These are phyloP conservation scores for Mariannaea elegans DNA, from an alignment of 2,329 filamentous ascomycete species.

Conservation along the genomic window DNA sequence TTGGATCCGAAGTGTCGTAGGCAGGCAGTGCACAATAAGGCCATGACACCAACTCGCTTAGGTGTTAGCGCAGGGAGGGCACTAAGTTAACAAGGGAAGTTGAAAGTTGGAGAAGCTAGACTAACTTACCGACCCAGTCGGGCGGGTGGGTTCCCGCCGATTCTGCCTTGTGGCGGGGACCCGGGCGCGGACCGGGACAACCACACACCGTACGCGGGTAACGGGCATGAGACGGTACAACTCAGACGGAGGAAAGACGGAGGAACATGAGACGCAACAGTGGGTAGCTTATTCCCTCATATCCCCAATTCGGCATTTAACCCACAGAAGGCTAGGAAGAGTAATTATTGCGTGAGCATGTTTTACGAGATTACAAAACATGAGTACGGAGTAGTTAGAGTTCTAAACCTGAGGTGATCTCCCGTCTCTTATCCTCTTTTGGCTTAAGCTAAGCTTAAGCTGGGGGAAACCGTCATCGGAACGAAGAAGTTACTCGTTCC, in stretches of 20 bases:
- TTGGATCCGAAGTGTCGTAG: neutral
- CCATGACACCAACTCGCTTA: no score
- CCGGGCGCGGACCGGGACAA: conserved; percentile 1
- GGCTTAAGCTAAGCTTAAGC: neutral
- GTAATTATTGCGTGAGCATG: neutral
- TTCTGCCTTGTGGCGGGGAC: conserved; percentile 23
- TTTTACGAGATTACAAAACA: no score
- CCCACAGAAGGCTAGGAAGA: neutral
- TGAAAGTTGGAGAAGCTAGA: neutral
- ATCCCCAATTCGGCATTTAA: neutral
- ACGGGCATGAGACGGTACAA: no score
- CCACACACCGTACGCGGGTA: neutral
- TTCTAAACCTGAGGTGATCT: neutral
- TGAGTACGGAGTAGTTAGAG: no score
- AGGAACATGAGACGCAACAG: no score
- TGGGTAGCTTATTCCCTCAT: neutral
- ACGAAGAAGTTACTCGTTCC: neutral
- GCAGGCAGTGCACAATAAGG: neutral
- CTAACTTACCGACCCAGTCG: neutral
- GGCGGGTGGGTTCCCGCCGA: conserved; percentile 15
- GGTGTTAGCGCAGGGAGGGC: no score
- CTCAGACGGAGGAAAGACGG: no score
- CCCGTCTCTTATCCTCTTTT: conserved; percentile 10
- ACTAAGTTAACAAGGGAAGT: neutral
- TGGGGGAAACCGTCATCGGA: neutral